A percentile compares a stretch with the other conserved stretches of the same genome.
These are phyloP conservation scores for Colletotrichum sp. DNA, from an alignment of 2,329 filamentous ascomycete species.

Conservation along the genomic window DNA sequence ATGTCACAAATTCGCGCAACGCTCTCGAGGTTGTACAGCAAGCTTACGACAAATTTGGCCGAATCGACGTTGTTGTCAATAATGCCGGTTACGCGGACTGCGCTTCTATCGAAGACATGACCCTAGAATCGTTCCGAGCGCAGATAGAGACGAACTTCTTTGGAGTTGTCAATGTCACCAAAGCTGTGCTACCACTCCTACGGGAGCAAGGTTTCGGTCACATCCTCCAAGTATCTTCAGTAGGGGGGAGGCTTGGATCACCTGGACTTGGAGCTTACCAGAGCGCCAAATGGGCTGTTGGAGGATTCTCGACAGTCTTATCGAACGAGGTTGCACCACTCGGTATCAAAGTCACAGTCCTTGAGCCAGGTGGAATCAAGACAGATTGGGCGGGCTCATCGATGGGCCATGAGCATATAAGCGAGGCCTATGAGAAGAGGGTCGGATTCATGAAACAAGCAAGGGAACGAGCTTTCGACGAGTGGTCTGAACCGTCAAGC, in stretches of 20 bases:
- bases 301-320: conserved; percentile 41
- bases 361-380: conserved; percentile 45
- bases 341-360: conserved; percentile 42
- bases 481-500: not conserved
- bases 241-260: conserved; percentile 35
- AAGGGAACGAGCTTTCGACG: not conserved
- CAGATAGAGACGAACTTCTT: conserved; percentile 67
- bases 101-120: conserved; percentile 58
- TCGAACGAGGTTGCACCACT: conserved; percentile 37
- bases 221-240: conserved; percentile 45
- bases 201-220: conserved; percentile 32
- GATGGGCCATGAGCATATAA: conserved; percentile 29
- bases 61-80: conserved; percentile 65
- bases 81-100: conserved; percentile 64
- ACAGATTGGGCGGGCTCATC: conserved; percentile 42
- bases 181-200: conserved; percentile 35
- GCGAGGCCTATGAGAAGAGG: conserved; percentile 38
- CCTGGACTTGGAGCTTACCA: conserved; percentile 41
- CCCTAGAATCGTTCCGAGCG: conserved; percentile 50
- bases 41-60: conserved; percentile 47
- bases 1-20: not conserved
- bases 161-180: conserved; percentile 54
- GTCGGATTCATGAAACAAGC: conserved; percentile 32
- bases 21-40: not conserved
- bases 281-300: conserved; percentile 43